phyloP scores from a whole-genome alignment of 2,329 filamentous ascomycete genomes.

The Fusarium sp. region DNA sequence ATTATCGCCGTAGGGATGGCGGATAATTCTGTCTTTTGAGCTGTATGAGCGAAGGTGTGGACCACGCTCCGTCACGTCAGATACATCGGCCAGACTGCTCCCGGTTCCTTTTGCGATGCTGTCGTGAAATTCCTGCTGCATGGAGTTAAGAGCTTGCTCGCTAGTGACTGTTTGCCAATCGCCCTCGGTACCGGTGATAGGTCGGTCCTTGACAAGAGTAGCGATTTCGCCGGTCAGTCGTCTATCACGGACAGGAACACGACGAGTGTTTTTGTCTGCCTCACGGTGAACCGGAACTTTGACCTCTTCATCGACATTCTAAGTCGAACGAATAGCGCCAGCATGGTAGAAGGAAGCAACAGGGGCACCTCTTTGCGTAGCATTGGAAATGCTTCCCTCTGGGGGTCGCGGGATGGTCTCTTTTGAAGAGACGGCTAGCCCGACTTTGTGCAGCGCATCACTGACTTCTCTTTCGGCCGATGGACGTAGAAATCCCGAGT shows the following conservation, averaged over 20 bases:
- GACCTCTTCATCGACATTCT: conserved; percentile 55
- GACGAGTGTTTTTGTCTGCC: background rate
- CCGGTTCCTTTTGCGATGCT: conserved; percentile 49
- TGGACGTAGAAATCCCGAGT: conserved; percentile 52
- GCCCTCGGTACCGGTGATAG: conserved; percentile 34
- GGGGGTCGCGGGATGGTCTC: background rate
- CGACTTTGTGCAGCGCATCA: conserved; percentile 50
- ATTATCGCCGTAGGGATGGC: conserved; percentile 36
- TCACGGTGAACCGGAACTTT: conserved; percentile 49
- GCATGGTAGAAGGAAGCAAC: conserved; percentile 51
- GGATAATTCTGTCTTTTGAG: conserved; percentile 45
- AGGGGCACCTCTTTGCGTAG: conserved; percentile 9
- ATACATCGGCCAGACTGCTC: conserved; percentile 60
- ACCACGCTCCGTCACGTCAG: conserved; percentile 48
- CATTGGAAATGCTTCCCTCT: conserved; percentile 7
- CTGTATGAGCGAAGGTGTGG: conserved; percentile 35
- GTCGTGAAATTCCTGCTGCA: conserved; percentile 39
- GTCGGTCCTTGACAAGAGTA: conserved; percentile 30
- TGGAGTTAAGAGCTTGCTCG: conserved; percentile 41
- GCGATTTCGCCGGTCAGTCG: conserved; percentile 32
- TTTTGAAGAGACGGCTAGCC: conserved; percentile 34
- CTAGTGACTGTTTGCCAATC: conserved; percentile 55
- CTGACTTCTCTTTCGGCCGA: conserved; percentile 58
- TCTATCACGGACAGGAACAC: conserved; percentile 10
- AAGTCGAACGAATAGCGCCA: conserved; percentile 52